Evolutionary conservation across 164 flowering plant species (phyloP), one percentile per base, ranked within the genome.

Genomic region (Vitis rotundifolia): DNA sequence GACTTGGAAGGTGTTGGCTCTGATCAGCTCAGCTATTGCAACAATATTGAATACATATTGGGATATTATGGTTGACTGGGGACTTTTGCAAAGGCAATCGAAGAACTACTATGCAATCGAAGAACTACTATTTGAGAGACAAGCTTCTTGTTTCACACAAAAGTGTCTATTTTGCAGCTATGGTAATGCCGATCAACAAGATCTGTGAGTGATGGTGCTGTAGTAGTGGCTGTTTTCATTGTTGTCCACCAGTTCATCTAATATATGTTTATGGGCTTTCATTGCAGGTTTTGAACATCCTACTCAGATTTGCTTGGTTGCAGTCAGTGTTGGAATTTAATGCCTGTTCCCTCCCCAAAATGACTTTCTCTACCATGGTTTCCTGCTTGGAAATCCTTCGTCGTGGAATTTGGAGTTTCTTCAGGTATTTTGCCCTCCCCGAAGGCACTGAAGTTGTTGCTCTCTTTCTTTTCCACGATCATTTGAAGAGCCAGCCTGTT

Each of bases 11-110:
- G 76, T 78, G n/a, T 37, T 86, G 67, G 96, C 92, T 56, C 63
- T 71, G 55, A 47, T 85, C 37, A 79, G 83, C 78, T 88, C 96
- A 13, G 78, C 75, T 64, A 62, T 86, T 31, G 88, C 96, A 28
- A 76, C 81, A 18, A 48, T 81, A 8, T 64, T 80, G 48, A 85
- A 85, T 64, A 86, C 90, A 18, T 92, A 88, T 53, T 91, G 97
- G 94, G 97, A 89, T 67, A 68, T 89, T 49, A 85, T 81, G 1
- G 47, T 83, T 1, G 94, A 91, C 75, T 89, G 97, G 97, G 97
- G 97, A 5, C 90, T 91, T 63, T 79, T 89, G 50, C 82, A 79
- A 50, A 71, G 79, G 69, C 72, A 75, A 5, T 89, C 95, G 0
- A 87, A 81, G 73, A 92, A 92, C 75, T 70, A 73, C 47, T 86